phyloP scores from a whole-genome alignment of 2,329 filamentous ascomycete species.

The Penicillium digitatum region DNA sequence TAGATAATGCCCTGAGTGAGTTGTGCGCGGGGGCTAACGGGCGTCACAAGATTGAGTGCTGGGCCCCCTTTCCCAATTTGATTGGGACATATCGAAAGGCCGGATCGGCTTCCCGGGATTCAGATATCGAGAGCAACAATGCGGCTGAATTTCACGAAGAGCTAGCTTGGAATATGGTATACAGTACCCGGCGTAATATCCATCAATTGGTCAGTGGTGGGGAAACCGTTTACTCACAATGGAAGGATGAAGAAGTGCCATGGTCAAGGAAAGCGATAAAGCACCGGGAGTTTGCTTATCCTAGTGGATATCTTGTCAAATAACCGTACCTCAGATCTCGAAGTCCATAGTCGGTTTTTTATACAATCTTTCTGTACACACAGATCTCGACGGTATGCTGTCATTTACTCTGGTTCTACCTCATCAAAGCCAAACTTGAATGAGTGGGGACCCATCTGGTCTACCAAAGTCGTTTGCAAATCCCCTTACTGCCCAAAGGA shows the following conservation, averaged over 20 bases:
- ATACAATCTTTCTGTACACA: neutral
- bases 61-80: constrained; percentile 45
- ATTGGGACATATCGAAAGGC: constrained; percentile 47
- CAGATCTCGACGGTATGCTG: neutral
- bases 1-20: constrained; percentile 47
- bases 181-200: constrained; percentile 26
- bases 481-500: constrained; percentile 1
- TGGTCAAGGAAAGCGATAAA: constrained; percentile 21
- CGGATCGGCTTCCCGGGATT: constrained; percentile 32
- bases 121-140: constrained; percentile 26
- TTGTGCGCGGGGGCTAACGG: constrained; percentile 43
- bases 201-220: constrained; percentile 19
- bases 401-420: neutral
- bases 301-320: constrained; percentile 18
- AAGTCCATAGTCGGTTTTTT: neutral
- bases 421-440: neutral
- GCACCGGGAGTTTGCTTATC: constrained; percentile 20
- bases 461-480: neutral
- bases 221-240: constrained; percentile 21
- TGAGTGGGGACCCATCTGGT: neutral
- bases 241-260: constrained; percentile 13
- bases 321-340: neutral
- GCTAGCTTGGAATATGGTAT: constrained; percentile 22
- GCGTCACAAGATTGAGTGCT: constrained; percentile 32
- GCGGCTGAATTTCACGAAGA: constrained; percentile 16